Conservation (phyloP, 768 basidiomycete genomes). For the Pleurotus tuoliensis region DNA sequence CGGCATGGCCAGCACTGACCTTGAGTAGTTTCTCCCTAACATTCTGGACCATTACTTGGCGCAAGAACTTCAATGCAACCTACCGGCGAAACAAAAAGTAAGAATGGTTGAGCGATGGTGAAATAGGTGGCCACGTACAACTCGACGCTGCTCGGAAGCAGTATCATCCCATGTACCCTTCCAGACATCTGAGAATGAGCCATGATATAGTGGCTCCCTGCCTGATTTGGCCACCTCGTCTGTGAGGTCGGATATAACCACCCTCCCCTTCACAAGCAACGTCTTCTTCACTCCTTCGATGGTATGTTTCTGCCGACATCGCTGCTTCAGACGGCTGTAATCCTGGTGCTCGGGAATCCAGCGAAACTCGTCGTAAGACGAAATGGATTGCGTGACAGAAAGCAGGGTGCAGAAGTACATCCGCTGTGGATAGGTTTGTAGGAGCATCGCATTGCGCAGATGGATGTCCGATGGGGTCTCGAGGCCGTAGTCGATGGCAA, state of each 20-base stretch:
- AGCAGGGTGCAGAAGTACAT: conserved; percentile 53
- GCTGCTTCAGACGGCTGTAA: conserved; percentile 51
- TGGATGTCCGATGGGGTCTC: conserved; percentile 56
- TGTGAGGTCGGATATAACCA: conserved; percentile 50
- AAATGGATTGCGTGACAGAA: conserved; percentile 47
- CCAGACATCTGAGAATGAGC: conserved; percentile 61
- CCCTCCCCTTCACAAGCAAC: conserved; percentile 43
- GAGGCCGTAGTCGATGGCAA: conserved; percentile 43
- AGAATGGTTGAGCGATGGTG: background rate
- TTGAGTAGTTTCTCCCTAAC: conserved; percentile 49
- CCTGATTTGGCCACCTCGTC: conserved; percentile 49
- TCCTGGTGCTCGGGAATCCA: conserved; percentile 53
- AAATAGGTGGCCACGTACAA: conserved; percentile 21
- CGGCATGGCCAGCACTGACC: conserved; percentile 23
- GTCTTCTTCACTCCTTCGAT: conserved; percentile 55
- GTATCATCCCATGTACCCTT: conserved; percentile 51
- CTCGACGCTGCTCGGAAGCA: conserved; percentile 32
- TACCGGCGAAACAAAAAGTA: conserved; percentile 12
- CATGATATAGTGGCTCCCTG: conserved; percentile 44
- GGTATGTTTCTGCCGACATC: conserved; percentile 53
- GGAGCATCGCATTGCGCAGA: conserved; percentile 54
- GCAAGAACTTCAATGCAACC: conserved; percentile 58
- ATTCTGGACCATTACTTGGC: conserved; percentile 46
- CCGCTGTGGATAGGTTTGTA: conserved; percentile 46
- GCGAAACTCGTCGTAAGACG: conserved; percentile 54